Evolutionary conservation across 176 grass and related monocot genomes (phyloP).

Genomic region (Poa annua): DNA sequence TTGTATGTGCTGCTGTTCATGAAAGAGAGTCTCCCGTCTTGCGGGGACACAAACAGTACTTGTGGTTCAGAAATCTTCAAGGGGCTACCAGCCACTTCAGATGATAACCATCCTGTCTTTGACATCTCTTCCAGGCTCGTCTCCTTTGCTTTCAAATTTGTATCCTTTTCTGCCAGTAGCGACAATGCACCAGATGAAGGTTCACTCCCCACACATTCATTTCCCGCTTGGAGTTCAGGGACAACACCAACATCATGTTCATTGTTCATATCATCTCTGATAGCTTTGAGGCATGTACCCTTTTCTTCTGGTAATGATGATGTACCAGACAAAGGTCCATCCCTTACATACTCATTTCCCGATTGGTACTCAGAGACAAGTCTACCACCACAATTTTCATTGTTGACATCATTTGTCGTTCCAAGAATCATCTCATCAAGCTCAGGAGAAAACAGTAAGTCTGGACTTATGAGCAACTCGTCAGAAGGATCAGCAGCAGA

Average conservation of each 20-base stretch:
- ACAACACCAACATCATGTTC: constrained; percentile 27
- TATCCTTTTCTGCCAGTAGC: constrained; percentile 18
- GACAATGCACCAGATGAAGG: constrained; percentile 25
- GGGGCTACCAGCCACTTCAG: constrained; percentile 21
- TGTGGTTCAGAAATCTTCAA: constrained; percentile 49
- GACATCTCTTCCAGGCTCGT: constrained; percentile 12
- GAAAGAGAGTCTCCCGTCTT: constrained; percentile 60
- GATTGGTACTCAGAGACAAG: constrained; percentile 36
- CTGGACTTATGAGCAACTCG: constrained; percentile 42
- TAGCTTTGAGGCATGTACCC: constrained; percentile 21
- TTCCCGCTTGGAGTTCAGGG: constrained; percentile 17
- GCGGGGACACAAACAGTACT: constrained; percentile 59
- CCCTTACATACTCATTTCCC: background rate
- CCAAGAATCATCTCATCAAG: constrained; percentile 47
- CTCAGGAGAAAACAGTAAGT: constrained; percentile 34
- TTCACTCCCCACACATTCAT: constrained; percentile 28
- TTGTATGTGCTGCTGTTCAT: constrained; percentile 33
- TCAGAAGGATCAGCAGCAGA: constrained; percentile 13
- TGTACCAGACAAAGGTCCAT: constrained; percentile 32
- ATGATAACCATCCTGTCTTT: constrained; percentile 32
- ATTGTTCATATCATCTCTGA: constrained; percentile 30
- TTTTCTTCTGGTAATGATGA: constrained; percentile 38
- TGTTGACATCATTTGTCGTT: constrained; percentile 40
- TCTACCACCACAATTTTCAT: constrained; percentile 20
- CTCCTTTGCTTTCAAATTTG: constrained; percentile 28